Evolutionary conservation across 2,329 filamentous ascomycete species (phyloP), one percentile per base, ranked within the genome.

Genomic region (Cercospora sp.): DNA sequence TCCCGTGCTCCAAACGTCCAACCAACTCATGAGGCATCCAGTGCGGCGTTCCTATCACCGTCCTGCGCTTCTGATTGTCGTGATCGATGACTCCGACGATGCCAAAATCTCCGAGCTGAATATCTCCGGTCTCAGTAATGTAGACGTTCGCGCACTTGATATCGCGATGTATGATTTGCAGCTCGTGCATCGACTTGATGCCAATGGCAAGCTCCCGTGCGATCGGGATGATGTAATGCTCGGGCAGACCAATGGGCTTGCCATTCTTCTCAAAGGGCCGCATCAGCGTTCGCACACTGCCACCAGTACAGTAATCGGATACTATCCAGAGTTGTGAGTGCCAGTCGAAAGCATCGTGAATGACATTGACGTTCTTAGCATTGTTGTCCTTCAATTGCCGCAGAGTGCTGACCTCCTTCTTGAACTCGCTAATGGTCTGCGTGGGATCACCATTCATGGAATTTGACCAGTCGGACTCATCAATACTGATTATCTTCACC

Each of bases 261-360:
- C 69, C 65, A 23, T 68, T 58, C 36, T 65, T 70, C 59, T 71
- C 67, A 28, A 69, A 73, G 13, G 72, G 69, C 68, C 83, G 82
- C 83, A 89, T 87, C 73, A 90, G 75, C 8, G 88, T 90, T 67
- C 87, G 84, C 6, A 96, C 90, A 77, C 92, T 95, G 60, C 92
- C 92, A 69, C 92, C 92, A 5, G 90, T 91, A 74, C 92, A 94
- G 78, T 94, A 93, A 80, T 95, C 91, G 67, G 91, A 94, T 65
- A 95, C 88, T 82, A 95, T 92, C 92, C 92, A 96, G 81, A 96
- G 89, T 68, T 92, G 87, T 73, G 91, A 89, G 51, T 91, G 90
- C 42, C 94, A 88, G 8, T 91, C 88, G 20, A 94, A 84, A 4
- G 91, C 91, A 72, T 94, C 91, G 73, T 94, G 89, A 62, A 94